Base-by-base conservation (phyloP, 352 stramenopile genomes). In the Phytophthora foliorum region DNA sequence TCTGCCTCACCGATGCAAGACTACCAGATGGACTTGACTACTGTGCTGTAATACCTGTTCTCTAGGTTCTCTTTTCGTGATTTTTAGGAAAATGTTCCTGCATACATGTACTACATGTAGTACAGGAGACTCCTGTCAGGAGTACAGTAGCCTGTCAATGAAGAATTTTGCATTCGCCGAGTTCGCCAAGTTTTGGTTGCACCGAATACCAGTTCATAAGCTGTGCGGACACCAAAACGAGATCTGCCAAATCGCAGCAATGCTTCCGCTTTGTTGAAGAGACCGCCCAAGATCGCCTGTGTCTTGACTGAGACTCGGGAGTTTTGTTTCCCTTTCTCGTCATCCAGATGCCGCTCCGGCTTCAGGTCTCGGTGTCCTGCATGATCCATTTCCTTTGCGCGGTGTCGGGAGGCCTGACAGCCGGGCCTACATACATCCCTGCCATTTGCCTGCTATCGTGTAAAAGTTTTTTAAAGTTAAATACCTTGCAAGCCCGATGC, bases 221-320 rank as follows among this genome's bases (percentile, higher is more conserved):
- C 22, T 59, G 66, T 53, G 46, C 60, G 44, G 46, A 68, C 60
- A 59, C 31, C 31, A 56, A 54, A 67, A 58, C 4, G 55, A 22
- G 67, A 75, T 71, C 67, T 75, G 67, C 54, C 67, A 74, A 70
- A 74, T 74, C 65, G 9, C 9, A 25, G 51, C 32, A 68, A 59
- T 48, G 49, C 21, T 56, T 65, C 63, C 31, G 46, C 25, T 45
- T 21, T 42, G 42, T 67, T 67, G 64, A 72, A 72, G 64, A 50
- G 50, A 32, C 22, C 42, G 34, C n/a, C n/a, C n/a, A n/a, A n/a
- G n/a, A n/a, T n/a, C n/a, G n/a, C n/a, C n/a, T n/a, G n/a, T n/a
- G n/a, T n/a, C n/a, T n/a, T 42, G 36, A 42, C 36, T 46, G 8
- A 25, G 39, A 25, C 32, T 31, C 29, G 49, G 21, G 51, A n/a